These are phyloP conservation scores for Penicillium nordicum DNA, from an alignment of 2,329 filamentous ascomycete genomes.

Conservation along the genomic window DNA sequence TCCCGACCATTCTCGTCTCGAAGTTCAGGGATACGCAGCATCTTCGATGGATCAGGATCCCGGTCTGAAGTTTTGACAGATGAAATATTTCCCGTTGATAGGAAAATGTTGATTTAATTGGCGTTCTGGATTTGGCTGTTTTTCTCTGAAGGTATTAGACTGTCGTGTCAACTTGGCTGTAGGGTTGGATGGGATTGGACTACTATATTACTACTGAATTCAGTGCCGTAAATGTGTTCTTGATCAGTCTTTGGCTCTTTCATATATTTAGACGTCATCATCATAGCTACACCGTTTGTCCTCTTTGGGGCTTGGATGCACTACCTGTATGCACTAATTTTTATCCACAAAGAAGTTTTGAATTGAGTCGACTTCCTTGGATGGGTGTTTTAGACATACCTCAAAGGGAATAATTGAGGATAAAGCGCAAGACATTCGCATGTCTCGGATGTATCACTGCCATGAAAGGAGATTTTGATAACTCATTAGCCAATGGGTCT, in stretches of 20 bases:
- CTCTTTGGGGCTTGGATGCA: neutral
- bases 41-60: neutral
- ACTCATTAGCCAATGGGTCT: neutral
- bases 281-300: neutral
- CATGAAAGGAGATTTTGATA: neutral
- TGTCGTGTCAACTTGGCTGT: neutral
- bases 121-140: too few relatives aligned
- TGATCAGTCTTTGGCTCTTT: neutral
- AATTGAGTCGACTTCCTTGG: neutral
- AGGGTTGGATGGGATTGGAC: neutral
- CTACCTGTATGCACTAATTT: neutral
- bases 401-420: neutral
- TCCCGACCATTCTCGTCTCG: neutral
- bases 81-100: neutral
- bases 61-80: neutral
- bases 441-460: neutral
- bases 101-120: too few relatives aligned
- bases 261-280: neutral
- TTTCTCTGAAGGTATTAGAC: too few relatives aligned
- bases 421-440: neutral
- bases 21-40: neutral
- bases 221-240: neutral
- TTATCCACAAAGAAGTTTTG: neutral
- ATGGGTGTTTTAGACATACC: neutral
- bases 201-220: neutral